A percentile compares a stretch with the other conserved stretches of the same genome.
These are phyloP conservation scores for Coelastrella sp. DNA, from an alignment of 139 green algal genomes.

Conservation along the genomic window DNA sequence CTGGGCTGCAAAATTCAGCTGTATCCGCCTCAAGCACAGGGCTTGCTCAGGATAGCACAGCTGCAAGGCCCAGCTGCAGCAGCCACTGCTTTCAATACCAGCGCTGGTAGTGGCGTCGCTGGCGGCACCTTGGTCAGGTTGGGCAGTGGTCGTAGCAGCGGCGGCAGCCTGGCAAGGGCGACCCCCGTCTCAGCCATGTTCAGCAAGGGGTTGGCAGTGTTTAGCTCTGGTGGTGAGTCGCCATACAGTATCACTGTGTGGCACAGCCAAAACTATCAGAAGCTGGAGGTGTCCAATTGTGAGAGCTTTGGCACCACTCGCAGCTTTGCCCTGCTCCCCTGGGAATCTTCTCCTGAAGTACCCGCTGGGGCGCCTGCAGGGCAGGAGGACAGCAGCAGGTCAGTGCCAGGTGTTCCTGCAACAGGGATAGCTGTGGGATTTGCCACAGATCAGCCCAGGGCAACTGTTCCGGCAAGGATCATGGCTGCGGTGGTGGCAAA, in stretches of 20 bases:
- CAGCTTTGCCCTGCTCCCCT: slow-evolving; percentile 37
- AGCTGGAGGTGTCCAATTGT: background rate
- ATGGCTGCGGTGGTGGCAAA: slow-evolving; percentile 5
- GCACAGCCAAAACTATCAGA: slow-evolving; percentile 8
- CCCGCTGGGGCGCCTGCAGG: background rate
- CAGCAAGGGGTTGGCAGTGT: slow-evolving; percentile 13
- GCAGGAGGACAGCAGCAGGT: background rate
- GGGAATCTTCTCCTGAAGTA: background rate
- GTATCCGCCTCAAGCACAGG: background rate
- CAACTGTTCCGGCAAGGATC: slow-evolving; percentile 28
- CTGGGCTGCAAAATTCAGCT: background rate
- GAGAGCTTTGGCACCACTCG: slow-evolving; percentile 6
- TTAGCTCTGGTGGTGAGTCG: background rate
- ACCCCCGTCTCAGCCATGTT: slow-evolving; percentile 6
- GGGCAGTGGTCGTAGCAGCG: background rate
- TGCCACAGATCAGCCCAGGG: background rate
- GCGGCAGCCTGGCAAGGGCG: background rate
- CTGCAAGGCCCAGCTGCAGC: slow-evolving; percentile 5
- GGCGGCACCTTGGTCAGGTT: background rate
- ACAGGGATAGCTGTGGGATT: slow-evolving; percentile 23
- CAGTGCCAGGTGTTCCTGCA: slow-evolving; percentile 29
- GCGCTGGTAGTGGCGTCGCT: background rate
- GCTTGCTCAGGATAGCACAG: background rate
- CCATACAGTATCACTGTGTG: background rate
- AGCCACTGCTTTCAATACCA: background rate